Base-by-base conservation (phyloP, 495 filamentous ascomycete genomes). In the Talaromyces nanjingensis region DNA sequence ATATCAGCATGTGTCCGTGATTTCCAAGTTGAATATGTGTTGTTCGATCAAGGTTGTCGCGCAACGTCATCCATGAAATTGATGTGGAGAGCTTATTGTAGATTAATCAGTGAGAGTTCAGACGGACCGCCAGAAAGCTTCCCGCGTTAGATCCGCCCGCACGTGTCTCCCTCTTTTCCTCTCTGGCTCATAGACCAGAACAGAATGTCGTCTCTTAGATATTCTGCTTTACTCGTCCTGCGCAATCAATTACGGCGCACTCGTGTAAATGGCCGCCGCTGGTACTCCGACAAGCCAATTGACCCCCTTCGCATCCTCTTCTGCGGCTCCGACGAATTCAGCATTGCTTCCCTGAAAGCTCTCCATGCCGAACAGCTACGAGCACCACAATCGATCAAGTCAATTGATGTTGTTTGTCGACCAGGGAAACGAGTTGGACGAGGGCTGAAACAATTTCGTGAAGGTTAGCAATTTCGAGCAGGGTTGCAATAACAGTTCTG, bases 241-340 rank as follows among this genome's bases (percentile, higher is more conserved):
- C 37, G 34, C 34, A 60, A 7, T 14, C 33, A 60, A 24, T 45
- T 47, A 27, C 39, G 37, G 18, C 29, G 39, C 22, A 49, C 2
- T 12, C 39, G 39, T 18, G 24, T 8, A 47, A 27, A 42, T 27
- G 33, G 37, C 12, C 20, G 25, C 6, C 45, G 60, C 45, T 39
- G 60, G 60, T 47, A 33, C 49, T 59, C 74, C 1, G 76, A 73
- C 39, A 77, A 73, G 57, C 59, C 74, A 20, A 72, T 75, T 66
- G 83, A 87, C 27, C 91, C 91, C 2, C 81, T 98, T 29, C 83
- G 88, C n/a, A 91, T 98, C 58, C 85, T 98, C 18, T 98, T 97
- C 76, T 98, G 92, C 73, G 94, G 94, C 27, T 96, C 96, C 11
- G 94, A 98, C 71, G 81, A 89, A 6, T 96, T 97, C 75, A 97